Base-by-base conservation (phyloP, 1,139 yeast species). In the Candida glucosophila region DNA sequence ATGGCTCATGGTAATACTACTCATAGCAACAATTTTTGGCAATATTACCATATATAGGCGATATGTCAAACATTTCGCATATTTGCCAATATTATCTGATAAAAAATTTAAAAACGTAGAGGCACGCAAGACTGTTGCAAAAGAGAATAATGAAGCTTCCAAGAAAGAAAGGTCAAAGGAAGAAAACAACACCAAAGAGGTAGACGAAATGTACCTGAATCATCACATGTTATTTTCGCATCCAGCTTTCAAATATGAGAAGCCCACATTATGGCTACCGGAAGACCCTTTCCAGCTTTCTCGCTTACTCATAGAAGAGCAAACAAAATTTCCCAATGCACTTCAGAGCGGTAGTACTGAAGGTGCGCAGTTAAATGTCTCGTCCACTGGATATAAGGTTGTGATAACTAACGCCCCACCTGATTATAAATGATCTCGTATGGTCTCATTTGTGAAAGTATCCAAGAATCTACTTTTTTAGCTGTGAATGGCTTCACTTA, bases 1-100 rank as follows among this genome's bases (percentile, higher is more conserved):
- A 0, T 50, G 61, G 27, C 34, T 64, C 5, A 74, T 74, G 70
- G 38, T 63, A 7, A 22, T 65, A 2, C 43, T 67, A 1, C 45
- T 75, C 22, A 27, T 59, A 17, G 34, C 39, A 6, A 58, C 67
- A 2, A 44, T 59, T 2, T 56, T 57, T 32, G 49, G 52, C 3
- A 55, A 61, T 32, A 38, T 51, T 12, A 46, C 55, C 6, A 42
- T 58, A 12, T 56, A 55, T 28, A 44, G 43, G 19, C 36, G 57
- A 24, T 58, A 49, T 30, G 30, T 30, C 2, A 47, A 45, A 17
- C 49, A 55, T 32, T 55, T 57, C 27, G 30, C 49, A 3, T 41
- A 37, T 24, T 35, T 53, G 5, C 65, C 67, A 0, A 47, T 59
- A 11, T 34, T 57, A 8, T 29, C 39, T 4, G 47, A 47, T 15